Evolutionary conservation across 495 filamentous ascomycete genomes (phyloP), one percentile per base, ranked within the genome.

Genomic region (Penicillium roqueforti): DNA sequence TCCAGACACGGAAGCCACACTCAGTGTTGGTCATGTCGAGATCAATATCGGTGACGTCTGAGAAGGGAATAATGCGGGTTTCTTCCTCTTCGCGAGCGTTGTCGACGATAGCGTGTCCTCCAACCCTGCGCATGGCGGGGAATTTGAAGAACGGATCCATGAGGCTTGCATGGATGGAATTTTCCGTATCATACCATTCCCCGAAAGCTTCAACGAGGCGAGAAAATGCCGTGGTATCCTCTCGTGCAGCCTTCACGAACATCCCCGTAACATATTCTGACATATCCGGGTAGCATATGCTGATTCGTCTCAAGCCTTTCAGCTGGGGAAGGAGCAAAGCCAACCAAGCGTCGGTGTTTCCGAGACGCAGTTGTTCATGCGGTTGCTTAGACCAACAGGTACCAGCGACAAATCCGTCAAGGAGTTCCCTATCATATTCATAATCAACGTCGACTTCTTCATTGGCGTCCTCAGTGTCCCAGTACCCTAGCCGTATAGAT

Each of bases 121-220:
- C 20, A 20, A 47, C 10, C 20, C 20, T 47, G 28, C 44, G 44
- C 19, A 47, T 23, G 0, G 44, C 28, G 1, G 44, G 29, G 18
- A 47, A 47, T 7, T 20, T 47, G 44, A 47, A 47, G 20, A 47
- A 34, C 3, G 44, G 44, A 14, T 47, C 18, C 44, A 47, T 22
- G 18, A 7, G 36, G 28, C 13, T 13, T 34, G 44, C 18, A 11
- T 34, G 9, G 3, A 34, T 8, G 1, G 10, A 4, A 22, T 29
- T 6, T 36, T 47, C 18, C 9, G 19, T 20, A 3, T 47, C 44
- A 10, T 7, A n/a, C 16, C 20, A 32, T 32, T 22, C 44, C 0
- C 10, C 44, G 6, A 31, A 34, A 4, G 31, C 44, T 8, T 34
- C 28, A 4, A 7, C 1, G 18, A 47, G 44, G 20, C 20, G 44